A percentile compares a stretch with the other conserved stretches of the same genome.
Conservation (phyloP, 495 filamentous ascomycete genomes). For the Neurospora sp. region DNA sequence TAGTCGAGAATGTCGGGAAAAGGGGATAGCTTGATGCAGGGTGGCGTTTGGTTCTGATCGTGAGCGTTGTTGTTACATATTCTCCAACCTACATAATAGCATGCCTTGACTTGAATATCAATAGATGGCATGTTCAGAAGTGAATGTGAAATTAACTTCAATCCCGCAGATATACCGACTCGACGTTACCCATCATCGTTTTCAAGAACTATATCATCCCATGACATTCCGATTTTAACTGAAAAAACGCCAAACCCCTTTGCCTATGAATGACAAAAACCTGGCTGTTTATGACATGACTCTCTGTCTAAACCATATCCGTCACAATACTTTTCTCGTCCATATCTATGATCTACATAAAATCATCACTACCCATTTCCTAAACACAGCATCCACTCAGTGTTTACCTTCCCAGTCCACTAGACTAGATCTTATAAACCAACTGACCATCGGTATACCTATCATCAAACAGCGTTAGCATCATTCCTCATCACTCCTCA, state of each 20-base stretch:
- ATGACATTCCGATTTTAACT: background rate
- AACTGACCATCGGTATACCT: constrained; percentile 38
- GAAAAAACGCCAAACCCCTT: background rate
- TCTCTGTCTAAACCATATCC: background rate
- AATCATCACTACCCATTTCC: background rate
- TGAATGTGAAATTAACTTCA: background rate
- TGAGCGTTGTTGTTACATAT: background rate
- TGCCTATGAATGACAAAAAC: background rate
- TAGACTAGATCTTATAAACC: constrained; percentile 35
- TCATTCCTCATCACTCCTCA: background rate
- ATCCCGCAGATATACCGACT: background rate
- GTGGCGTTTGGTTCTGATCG: background rate
- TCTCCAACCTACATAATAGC: background rate
- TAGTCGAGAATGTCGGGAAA: background rate
- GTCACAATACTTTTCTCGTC: background rate
- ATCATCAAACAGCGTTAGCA: constrained; percentile 16
- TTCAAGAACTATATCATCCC: background rate
- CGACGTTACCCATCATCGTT: background rate
- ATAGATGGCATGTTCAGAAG: background rate
- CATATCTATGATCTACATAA: background rate
- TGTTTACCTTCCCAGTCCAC: background rate
- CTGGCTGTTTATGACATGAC: background rate
- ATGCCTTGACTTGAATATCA: background rate
- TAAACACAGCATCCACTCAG: background rate
- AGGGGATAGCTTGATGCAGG: background rate